Percentiles rank a stretch among this genome's conserved stretches.
phyloP scores from a whole-genome alignment of 1,284 basidiomycete genomes.

The Takashimella tepidaria region DNA sequence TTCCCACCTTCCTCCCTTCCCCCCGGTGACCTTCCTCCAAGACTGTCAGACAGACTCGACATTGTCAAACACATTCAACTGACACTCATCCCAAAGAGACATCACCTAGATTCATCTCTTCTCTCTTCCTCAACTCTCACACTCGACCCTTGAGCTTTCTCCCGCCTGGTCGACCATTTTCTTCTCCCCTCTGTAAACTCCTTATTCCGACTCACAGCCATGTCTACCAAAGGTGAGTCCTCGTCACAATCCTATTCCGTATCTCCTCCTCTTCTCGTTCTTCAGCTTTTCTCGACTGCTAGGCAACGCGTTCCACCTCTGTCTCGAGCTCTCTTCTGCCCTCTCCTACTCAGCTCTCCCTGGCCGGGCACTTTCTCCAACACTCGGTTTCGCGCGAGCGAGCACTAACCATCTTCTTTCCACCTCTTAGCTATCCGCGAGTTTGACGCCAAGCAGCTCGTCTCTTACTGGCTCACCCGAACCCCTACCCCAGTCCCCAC shows the following conservation, averaged over 20 bases:
- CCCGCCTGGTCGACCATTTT: background rate
- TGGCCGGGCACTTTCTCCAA: background rate
- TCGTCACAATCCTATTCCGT: background rate
- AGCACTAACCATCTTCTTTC: background rate
- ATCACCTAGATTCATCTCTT: too few species aligned
- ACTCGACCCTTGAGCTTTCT: background rate
- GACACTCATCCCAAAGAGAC: too few species aligned
- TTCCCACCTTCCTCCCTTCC: background rate
- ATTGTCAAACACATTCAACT: too few species aligned
- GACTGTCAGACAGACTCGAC: too few species aligned
- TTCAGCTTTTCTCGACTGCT: background rate
- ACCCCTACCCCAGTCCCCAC: constrained; percentile 58
- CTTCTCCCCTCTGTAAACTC: constrained; percentile 1
- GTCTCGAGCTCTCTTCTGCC: background rate
- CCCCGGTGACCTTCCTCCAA: too few species aligned
- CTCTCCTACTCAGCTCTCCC: background rate
- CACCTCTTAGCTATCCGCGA: constrained; percentile 69
- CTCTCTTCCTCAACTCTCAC: constrained; percentile 3
- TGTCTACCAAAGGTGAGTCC: constrained; percentile 49
- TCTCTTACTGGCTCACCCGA: constrained; percentile 88
- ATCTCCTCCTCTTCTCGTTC: background rate
- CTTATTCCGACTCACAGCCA: constrained; percentile 16
- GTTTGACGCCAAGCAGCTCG: constrained; percentile 89
- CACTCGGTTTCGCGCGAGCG: background rate
- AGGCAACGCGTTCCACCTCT: background rate